Evolutionary conservation across 164 flowering plant species (phyloP), one percentile per base, ranked within the genome.

Genomic region (Vitis rupestris): DNA sequence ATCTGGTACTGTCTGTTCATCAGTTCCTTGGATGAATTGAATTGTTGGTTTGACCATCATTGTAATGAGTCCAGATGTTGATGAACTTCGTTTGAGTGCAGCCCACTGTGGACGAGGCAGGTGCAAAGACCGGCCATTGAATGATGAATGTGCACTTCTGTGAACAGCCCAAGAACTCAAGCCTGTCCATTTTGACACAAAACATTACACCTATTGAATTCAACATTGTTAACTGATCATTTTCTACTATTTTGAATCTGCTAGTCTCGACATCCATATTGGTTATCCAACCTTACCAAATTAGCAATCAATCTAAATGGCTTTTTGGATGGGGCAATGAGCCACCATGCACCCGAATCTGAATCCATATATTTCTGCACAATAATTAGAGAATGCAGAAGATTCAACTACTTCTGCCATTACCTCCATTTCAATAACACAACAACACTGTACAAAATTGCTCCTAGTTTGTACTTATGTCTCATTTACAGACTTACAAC

Each of bases 21-120:
- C 93, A 9, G 87, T 88, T 56, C 99, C 99, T 82, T 91, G 97
- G 37, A 95, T 90, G 82, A 95, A 95, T 80, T 95, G 99, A 67
- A 94, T 91, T n/a, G 78, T 72, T 30, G 99, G 99, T 74, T 80
- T 85, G 9, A 76, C 94, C 97, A 86, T 86, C 94, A 85, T 85
- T 27, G 29, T 78, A 50, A 89, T 65, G 7, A 70, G 29, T 67
- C 81, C 66, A 12, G 74, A 50, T n/a, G 44, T 61, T 31, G 66
- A 73, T n/a, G 66, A 71, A 27, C 54, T 78, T 62, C 54, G 73
- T 51, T 71, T 78, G 3, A 66, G 48, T 16, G 63, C 53, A 9
- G 72, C 10, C 55, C 74, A 54, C 47, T 50, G 73, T 48, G 76
- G 67, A 51, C 30, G 78, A 17, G 81, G 64, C 68, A 84, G 55